Base-by-base conservation (phyloP, 805 yeast species). In the Hanseniaspora pseudoguilliermondii region DNA sequence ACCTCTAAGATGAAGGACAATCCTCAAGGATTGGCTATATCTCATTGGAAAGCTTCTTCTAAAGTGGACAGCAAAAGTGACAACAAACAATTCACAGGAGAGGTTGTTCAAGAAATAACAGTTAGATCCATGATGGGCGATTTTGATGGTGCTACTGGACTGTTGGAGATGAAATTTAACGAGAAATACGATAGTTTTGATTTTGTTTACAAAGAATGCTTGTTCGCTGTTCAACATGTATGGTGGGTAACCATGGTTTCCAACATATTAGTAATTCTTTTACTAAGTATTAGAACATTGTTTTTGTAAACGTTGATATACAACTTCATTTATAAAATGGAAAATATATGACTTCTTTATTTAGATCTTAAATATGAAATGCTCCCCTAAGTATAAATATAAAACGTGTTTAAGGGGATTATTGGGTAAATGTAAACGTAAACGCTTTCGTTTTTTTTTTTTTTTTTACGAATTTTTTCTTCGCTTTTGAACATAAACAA, bases 81-180 rank as follows among this genome's bases (percentile, higher is more conserved):
- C 36, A 67, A 63, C 20, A 71, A 75, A 18, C 25, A 43, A 7
- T 44, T 52, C 9, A 27, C 55, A 3, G 55, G 55, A 18, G 55
- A 52, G 6, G 20, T 44, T 32, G 70, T 88, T 15, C 74, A 81
- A 57, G 97, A 91, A 68, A 72, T 86, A 57, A 91, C 95, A 0
- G 96, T 93, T 23, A 74, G 90, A 57, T 81, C 96, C 18, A 85
- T 91, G 81, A 93, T 93, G 97, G 98, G 98, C 18, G 96, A 93
- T 64, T 93, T 74, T 63, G 85, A 83, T 57, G 98, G 98, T 2
- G 86, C 84, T 62, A 78, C 89, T 1, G 98, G 97, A 0, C 69
- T 93, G 13, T 69, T 93, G 60, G 83, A 89, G 0, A 97, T 95
- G 2, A 79, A 75, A 53, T 84, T 78, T 66, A 73, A 80, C 62